Conservation (phyloP, 2,329 filamentous ascomycete species). For the Lachnellula occidentalis region DNA sequence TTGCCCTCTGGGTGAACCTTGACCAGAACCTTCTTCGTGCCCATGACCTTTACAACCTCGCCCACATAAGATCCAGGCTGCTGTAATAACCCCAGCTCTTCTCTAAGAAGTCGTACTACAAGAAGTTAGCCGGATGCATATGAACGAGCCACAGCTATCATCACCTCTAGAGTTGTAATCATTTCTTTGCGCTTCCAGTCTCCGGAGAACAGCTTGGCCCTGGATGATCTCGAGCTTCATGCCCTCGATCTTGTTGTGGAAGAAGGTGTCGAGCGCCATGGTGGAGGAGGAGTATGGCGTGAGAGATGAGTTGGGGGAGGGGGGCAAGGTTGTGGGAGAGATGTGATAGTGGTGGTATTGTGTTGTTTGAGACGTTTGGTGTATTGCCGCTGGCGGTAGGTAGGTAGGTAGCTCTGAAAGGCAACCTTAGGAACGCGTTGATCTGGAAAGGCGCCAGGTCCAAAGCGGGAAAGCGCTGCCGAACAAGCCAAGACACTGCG, state of each 20-base stretch:
- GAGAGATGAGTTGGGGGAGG: neutral
- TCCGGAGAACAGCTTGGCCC: constrained; percentile 88
- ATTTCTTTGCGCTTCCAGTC: constrained; percentile 95
- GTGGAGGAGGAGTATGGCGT: constrained; percentile 33
- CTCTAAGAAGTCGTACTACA: constrained; percentile 77
- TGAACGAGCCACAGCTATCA: neutral
- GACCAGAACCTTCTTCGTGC: constrained; percentile 97
- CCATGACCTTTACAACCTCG: constrained; percentile 99
- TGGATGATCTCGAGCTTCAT: constrained; percentile 99
- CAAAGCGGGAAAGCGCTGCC: too few species aligned
- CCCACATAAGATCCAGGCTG: constrained; percentile 98
- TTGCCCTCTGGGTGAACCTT: constrained; percentile 99
- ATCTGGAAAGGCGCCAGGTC: too few species aligned
- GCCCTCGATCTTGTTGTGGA: constrained; percentile 99
- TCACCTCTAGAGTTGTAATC: constrained; percentile 88
- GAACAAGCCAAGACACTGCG: too few species aligned
- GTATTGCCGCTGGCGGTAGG: too few species aligned
- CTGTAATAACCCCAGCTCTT: constrained; percentile 92
- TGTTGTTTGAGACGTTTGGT: too few species aligned
- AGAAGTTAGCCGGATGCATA: constrained; percentile 16
- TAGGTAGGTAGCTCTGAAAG: too few species aligned
- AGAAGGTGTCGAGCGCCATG: constrained; percentile 99
- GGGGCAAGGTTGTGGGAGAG: neutral
- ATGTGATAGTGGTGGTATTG: neutral
- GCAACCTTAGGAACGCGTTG: too few species aligned